Percentiles rank a stretch among this genome's conserved stretches.
phyloP scores from a whole-genome alignment of 164 flowering plant genomes.

The Pachysandra terminalis region DNA sequence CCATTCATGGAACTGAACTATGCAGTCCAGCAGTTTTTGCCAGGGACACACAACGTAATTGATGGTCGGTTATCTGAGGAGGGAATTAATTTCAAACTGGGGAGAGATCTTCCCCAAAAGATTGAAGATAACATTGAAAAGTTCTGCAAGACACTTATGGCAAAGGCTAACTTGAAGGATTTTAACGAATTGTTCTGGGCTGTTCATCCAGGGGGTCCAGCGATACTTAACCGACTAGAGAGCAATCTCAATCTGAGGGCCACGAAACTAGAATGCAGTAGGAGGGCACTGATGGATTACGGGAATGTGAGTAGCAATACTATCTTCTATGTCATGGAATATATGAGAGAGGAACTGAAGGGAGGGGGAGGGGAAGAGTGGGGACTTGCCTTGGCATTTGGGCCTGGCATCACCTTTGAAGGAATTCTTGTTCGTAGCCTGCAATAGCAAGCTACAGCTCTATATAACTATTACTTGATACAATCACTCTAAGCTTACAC shows the following conservation, averaged over 20 bases:
- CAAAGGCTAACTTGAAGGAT: slow-evolving; percentile 33
- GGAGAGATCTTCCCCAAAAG: slow-evolving; percentile 79
- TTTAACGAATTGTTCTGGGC: slow-evolving; percentile 92
- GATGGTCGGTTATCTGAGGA: slow-evolving; percentile 84
- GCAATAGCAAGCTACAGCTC: too few species aligned
- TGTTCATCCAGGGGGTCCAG: slow-evolving; percentile 95
- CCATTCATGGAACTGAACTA: slow-evolving; percentile 82
- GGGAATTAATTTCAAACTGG: slow-evolving; percentile 80
- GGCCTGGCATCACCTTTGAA: slow-evolving; percentile 87
- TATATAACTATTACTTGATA: too few species aligned
- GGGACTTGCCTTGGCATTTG: slow-evolving; percentile 91
- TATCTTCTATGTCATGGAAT: slow-evolving; percentile 88
- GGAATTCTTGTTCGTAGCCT: slow-evolving; percentile 47
- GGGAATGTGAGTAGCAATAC: slow-evolving; percentile 95
- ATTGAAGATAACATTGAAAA: slow-evolving; percentile 78
- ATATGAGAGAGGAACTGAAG: slow-evolving; percentile 73
- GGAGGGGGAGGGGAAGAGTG: slow-evolving; percentile 40
- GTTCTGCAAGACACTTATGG: slow-evolving; percentile 35
- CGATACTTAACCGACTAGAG: slow-evolving; percentile 77
- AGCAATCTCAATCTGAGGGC: slow-evolving; percentile 70
- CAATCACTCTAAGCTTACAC: too few species aligned
- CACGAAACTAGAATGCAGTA: slow-evolving; percentile 67
- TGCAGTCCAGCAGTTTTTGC: slow-evolving; percentile 72
- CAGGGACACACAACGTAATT: slow-evolving; percentile 69
- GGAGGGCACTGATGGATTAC: slow-evolving; percentile 76